A percentile compares a stretch with the other conserved stretches of the same genome.
phyloP scores from a whole-genome alignment of 371 early-diverging fungal genomes.

The Catenaria anguillulae region DNA sequence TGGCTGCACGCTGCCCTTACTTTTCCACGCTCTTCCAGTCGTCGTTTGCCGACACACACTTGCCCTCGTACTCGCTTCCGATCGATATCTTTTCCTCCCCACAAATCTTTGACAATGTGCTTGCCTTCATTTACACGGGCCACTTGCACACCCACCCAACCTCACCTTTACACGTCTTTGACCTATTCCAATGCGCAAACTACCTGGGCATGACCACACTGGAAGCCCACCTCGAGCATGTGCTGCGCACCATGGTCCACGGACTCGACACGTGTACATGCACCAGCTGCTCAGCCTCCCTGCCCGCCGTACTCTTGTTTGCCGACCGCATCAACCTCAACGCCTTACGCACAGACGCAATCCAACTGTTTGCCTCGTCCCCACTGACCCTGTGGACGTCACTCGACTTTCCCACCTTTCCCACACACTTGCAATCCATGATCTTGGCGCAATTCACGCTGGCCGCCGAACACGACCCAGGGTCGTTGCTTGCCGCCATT shows the following conservation, averaged over 20 bases:
- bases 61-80: not conserved
- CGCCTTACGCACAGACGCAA: not conserved
- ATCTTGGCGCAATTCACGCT: not conserved
- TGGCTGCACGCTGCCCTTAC: not conserved
- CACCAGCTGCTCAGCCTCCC: not conserved
- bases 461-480: not conserved
- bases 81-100: not conserved
- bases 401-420: not conserved
- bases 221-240: not conserved
- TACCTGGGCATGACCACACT: not conserved
- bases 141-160: not conserved
- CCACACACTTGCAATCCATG: not conserved
- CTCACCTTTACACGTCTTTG: not conserved
- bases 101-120: not conserved
- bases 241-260: not conserved
- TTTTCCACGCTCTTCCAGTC: not conserved
- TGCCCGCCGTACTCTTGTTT: not conserved
- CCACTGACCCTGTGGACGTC: not conserved
- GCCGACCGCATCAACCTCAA: not conserved
- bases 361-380: not conserved
- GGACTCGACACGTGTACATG: not conserved
- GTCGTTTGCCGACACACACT: not conserved
- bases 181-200: not conserved
- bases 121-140: not conserved
- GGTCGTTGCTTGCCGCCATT: not conserved